These are phyloP conservation scores for Quillaja saponaria DNA, from an alignment of 306 rosid species.

Conservation along the genomic window DNA sequence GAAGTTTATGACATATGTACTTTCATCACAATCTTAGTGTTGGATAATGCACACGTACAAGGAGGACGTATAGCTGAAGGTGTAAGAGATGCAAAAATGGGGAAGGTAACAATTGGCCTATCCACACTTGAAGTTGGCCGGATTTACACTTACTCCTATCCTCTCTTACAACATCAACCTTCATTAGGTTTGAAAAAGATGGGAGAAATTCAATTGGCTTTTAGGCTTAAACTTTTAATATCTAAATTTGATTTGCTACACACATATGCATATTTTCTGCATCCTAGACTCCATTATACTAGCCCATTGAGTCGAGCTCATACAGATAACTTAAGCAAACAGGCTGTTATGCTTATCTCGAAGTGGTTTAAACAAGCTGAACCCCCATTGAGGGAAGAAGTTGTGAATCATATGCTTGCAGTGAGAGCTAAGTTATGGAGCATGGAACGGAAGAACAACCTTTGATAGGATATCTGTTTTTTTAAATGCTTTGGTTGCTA, in stretches of 20 bases:
- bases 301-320: not conserved
- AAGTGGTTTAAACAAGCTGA: not conserved
- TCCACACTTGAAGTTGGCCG: not conserved
- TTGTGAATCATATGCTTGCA: not conserved
- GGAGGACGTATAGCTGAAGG: not conserved
- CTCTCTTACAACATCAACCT: not conserved
- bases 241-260: not conserved
- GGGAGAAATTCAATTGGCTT: conserved; percentile 8
- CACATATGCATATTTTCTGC: not conserved
- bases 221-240: not conserved
- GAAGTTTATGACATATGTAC: conserved; percentile 25
- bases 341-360: not conserved
- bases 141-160: not conserved
- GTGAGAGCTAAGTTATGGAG: not conserved
- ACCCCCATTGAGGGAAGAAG: not conserved
- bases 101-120: not conserved
- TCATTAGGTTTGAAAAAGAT: not conserved
- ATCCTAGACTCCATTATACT: not conserved
- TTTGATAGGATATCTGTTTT: no score
- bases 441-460: not conserved
- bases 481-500: no score
- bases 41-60: not conserved
- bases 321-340: not conserved
- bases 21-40: conserved; percentile 7
- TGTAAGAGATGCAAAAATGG: not conserved